Percentiles rank a stretch among this genome's conserved stretches.
These are phyloP conservation scores for Rhodotorula glutinis DNA, from an alignment of 1,284 basidiomycete genomes.

Conservation along the genomic window DNA sequence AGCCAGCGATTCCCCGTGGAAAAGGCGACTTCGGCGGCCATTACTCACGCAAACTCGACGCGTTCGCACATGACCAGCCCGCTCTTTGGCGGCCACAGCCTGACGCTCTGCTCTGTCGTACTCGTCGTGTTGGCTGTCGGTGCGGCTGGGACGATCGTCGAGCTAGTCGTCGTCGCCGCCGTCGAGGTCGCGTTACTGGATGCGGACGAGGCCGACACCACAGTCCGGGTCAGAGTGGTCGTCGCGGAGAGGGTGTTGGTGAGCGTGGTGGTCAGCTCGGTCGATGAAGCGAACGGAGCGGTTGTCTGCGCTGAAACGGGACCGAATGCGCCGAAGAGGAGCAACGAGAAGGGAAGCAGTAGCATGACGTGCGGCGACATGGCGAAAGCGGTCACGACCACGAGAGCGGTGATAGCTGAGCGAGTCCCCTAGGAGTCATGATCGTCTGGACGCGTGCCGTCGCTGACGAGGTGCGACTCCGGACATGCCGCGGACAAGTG, in stretches of 20 bases:
- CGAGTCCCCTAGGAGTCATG: no score
- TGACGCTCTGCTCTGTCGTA: not conserved
- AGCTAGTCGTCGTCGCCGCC: not conserved
- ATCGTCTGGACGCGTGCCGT: no score
- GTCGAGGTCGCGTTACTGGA: not conserved
- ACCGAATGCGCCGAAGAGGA: no score
- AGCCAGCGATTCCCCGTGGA: not conserved
- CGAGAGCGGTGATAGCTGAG: no score
- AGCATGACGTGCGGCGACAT: no score
- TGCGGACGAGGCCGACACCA: constrained; percentile 3
- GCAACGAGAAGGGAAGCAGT: no score
- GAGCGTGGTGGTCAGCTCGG: no score
- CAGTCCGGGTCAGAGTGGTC: constrained; percentile 4
- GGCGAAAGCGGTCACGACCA: no score
- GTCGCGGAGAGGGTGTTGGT: not conserved
- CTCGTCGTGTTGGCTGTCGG: constrained; percentile 21
- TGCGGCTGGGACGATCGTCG: not conserved
- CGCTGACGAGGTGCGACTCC: no score
- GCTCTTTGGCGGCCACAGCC: constrained; percentile 5
- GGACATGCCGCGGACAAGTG: no score
- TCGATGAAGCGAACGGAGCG: no score
- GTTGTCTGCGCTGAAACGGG: no score
- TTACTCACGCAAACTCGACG: constrained; percentile 7
- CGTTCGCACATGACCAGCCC: constrained; percentile 12
- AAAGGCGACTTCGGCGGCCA: not conserved